Percentiles rank a stretch among this genome's conserved stretches.
Conservation (phyloP, 305 asterid genomes). For the Fraxinus dipetala region DNA sequence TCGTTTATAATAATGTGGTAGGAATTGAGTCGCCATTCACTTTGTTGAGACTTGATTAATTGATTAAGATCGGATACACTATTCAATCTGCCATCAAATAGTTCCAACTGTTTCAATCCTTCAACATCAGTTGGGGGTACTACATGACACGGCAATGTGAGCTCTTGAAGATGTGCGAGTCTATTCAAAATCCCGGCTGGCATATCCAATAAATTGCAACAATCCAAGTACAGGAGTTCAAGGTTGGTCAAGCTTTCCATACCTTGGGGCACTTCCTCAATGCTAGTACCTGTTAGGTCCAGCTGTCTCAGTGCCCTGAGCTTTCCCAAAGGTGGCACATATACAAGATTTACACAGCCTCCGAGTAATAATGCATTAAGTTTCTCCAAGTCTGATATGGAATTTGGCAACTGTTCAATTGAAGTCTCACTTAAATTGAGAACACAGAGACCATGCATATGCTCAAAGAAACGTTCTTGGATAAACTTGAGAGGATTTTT, state of each 20-base stretch:
- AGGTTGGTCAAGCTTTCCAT: slow-evolving; percentile 11
- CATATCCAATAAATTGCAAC: background rate
- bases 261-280: slow-evolving; percentile 11
- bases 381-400: slow-evolving; percentile 4
- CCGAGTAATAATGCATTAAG: slow-evolving; percentile 7
- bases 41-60: background rate
- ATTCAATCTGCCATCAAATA: background rate
- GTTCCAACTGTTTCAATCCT: background rate
- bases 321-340: slow-evolving; percentile 6
- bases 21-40: background rate
- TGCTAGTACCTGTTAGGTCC: slow-evolving; percentile 1
- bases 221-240: slow-evolving; percentile 5
- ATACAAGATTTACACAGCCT: background rate
- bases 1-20: background rate
- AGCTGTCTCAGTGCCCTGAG: slow-evolving; percentile 17
- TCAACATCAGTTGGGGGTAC: background rate
- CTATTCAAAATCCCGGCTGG: background rate
- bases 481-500: background rate
- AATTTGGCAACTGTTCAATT: slow-evolving; percentile 3
- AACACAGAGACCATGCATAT: background rate
- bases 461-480: background rate
- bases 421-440: background rate
- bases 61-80: background rate
- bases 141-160: background rate
- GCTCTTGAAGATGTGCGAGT: slow-evolving; percentile 13